Percentiles rank a stretch among this genome's conserved stretches.
phyloP scores from a whole-genome alignment of 139 green algal genomes.

The Haematococcus lacustris region DNA sequence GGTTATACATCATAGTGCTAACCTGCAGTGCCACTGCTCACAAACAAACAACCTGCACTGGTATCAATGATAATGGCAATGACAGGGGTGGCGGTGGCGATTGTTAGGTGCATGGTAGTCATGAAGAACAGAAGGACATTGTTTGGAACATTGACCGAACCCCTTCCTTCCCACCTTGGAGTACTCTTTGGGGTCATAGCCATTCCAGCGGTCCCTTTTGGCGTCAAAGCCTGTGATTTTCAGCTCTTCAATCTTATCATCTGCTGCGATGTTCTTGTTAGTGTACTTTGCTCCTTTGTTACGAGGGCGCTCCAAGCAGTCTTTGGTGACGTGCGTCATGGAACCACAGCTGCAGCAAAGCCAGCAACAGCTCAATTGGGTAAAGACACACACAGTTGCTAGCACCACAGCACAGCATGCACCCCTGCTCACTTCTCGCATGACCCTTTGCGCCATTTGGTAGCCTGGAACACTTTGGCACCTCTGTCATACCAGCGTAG shows the following conservation, averaged over 20 bases:
- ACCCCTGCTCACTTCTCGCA: constrained; percentile 84
- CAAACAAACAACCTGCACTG: too few species aligned
- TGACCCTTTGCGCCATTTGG: constrained; percentile 92
- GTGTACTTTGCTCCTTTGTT: constrained; percentile 79
- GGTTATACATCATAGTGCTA: too few species aligned
- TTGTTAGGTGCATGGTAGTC: too few species aligned
- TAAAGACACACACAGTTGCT: background rate
- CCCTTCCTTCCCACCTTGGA: constrained; percentile 31
- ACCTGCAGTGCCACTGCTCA: too few species aligned
- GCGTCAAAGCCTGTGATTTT: constrained; percentile 74
- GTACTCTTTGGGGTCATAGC: constrained; percentile 82
- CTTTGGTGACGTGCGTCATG: constrained; percentile 92
- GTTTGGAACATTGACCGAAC: too few species aligned
- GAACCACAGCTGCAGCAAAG: constrained; percentile 80
- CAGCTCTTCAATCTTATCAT: constrained; percentile 91
- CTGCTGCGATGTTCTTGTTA: constrained; percentile 87
- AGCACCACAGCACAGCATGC: background rate
- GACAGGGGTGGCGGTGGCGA: too few species aligned
- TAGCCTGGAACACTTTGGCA: constrained; percentile 86
- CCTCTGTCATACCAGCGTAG: constrained; percentile 87
- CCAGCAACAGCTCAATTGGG: too few species aligned
- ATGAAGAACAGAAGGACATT: too few species aligned
- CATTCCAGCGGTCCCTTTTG: constrained; percentile 90
- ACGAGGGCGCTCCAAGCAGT: constrained; percentile 93
- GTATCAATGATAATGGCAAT: too few species aligned